Base-by-base conservation (phyloP, 495 filamentous ascomycete genomes). In the Penicillium odoratum region DNA sequence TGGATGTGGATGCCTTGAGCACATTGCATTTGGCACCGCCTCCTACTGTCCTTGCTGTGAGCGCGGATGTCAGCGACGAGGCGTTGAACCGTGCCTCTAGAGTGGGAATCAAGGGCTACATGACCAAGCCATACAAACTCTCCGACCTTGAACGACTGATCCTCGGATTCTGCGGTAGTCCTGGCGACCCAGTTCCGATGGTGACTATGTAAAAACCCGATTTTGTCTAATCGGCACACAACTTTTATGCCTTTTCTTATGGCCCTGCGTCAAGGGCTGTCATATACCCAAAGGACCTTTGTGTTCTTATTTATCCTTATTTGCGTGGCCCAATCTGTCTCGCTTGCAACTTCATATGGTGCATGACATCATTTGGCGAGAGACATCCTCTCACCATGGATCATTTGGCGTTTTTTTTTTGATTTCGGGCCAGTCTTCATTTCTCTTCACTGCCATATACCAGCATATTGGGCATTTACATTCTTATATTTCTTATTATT, bases 61-160 rank as follows among this genome's bases (percentile, higher is more conserved):
- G 85, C 47, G 89, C 89, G 13, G 89, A 93, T 68, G 86, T 89
- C 18, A 92, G 87, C 7, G 82, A 85, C 53, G 83, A 83, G 30
- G 85, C 86, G 18, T 65, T 88, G 38, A 81, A 82, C 48, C 78
- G 83, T 50, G 88, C 88, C 16, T 83, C 79, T 30, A 77, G 79
- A 58, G 85, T 85, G 4, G 89, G 88, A 21, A 92, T 93, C 76
- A 83, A 83, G 63, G 89, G 87, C 21, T 90, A 90, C 65, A 86
- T 92, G 78, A 86, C 85, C 13, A 93, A 93, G 67, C 90, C 89
- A 5, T 91, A 90, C 66, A 89, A 88, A 72, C 72, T 91, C 28
- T 67, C 81, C 16, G 88, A 91, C 74, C 73, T 92, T 51, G 85
- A 91, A 72, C 73, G 81, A 26, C 69, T 91, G 64, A 88, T 91